Evolutionary conservation across 2,329 filamentous ascomycete species (phyloP), one percentile per base, ranked within the genome.

Genomic region (Neofusicoccum sp.): DNA sequence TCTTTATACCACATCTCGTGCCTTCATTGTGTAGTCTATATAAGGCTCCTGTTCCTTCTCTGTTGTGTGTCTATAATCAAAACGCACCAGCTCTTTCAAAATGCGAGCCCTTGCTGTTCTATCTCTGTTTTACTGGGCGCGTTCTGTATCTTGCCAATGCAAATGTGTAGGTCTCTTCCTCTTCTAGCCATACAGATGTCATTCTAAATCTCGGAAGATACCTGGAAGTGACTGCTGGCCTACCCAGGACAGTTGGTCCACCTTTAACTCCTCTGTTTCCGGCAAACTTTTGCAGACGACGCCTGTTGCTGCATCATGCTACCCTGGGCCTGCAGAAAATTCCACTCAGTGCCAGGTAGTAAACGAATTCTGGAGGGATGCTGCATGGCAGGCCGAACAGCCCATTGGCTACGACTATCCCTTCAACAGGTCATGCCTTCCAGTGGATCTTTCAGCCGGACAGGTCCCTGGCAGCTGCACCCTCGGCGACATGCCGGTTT

Each of bases 221-320:
- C 76, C 76, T 2, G 68, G 68, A 5, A 72, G 78, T 54, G 48
- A 62, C 26, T 78, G 76, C 63, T 78, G 76, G 76, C 75, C 64
- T 14, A 64, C 67, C 3, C n/a, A 62, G 1, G 61, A 66, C 5
- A 62, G 63, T n/a, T 77, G 75, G 75, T 60, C 64, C 3, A 57
- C 64, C 6, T 65, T 78, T 36, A 78, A 78, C 64, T 61, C 59
- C 47, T 75, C 75, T 3, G 70, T 78, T 4, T 68, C 66, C 28
- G 76, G 76, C 44, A 70, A 70, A 57, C 66, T 78, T 51, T 64
- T 78, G 8, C 68, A 70, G 3, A 78, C 75, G 14, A 70, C 76
- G 4, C 76, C 75, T 14, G 68, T 78, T 14, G 76, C 71, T 6
- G 69, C 33, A 36, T 51, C 47, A 5, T 51, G 47, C 9, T 51